Evolutionary conservation across 805 yeast genomes (phyloP).

Genomic region (Ogataea angusta): DNA sequence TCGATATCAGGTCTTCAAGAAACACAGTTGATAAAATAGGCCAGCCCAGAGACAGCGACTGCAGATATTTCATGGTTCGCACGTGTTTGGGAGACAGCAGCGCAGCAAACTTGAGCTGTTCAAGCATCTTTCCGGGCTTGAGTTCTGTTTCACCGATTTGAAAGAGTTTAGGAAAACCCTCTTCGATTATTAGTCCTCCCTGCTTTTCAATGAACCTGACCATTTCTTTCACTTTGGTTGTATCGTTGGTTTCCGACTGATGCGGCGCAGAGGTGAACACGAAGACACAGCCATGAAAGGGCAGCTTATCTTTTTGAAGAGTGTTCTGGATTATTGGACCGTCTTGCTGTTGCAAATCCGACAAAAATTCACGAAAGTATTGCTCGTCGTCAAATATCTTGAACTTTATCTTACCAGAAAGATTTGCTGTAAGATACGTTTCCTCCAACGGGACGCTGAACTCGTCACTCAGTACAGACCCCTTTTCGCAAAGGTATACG

Average conservation of each 20-base stretch:
- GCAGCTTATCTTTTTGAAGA: neutral
- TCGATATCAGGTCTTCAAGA: conserved; percentile 46
- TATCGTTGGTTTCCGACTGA: conserved; percentile 1
- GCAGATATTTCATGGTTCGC: conserved; percentile 73
- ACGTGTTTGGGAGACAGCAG: conserved; percentile 55
- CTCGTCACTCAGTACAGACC: conserved; percentile 16
- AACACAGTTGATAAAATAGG: conserved; percentile 67
- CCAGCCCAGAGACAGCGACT: conserved; percentile 80
- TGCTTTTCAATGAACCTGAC: conserved; percentile 35
- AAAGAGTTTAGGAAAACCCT: conserved; percentile 12
- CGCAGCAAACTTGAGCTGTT: conserved; percentile 53
- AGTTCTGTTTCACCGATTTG: neutral
- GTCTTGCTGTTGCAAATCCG: conserved; percentile 4
- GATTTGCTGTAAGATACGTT: conserved; percentile 31
- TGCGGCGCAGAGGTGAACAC: conserved; percentile 31
- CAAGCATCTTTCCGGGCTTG: conserved; percentile 1
- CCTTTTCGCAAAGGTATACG: conserved; percentile 36
- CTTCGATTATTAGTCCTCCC: conserved; percentile 42
- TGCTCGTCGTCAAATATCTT: conserved; percentile 16
- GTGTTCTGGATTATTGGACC: neutral
- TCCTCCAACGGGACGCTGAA: conserved; percentile 27
- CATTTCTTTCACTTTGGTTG: conserved; percentile 31
- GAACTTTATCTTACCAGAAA: conserved; percentile 31
- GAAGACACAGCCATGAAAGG: conserved; percentile 37
- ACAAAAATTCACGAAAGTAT: conserved; percentile 12